Evolutionary conservation across 768 basidiomycete genomes (phyloP), one percentile per base, ranked within the genome.

Genomic region (Hypholoma fasciculare): DNA sequence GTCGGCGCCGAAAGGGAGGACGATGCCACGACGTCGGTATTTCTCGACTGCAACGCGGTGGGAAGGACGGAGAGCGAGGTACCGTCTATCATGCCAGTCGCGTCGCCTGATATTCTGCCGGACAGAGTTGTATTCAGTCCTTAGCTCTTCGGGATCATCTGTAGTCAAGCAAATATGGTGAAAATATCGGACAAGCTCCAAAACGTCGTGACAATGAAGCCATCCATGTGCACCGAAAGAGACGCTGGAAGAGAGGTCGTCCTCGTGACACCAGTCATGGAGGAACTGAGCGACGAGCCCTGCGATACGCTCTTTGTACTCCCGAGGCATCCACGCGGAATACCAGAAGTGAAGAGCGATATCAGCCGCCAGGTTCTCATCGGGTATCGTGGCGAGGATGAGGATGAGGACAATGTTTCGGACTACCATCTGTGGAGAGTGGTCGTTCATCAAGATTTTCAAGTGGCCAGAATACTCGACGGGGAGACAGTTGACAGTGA

Each of bases 341-440:
- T 80, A 80, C 77, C 78, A 81, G 52, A 79, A 75, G 57, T 82
- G 81, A 19, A 81, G 69, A 5, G 78, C 80, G 3, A 73, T 63
- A 39, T 82, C 82, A 7, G 73, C 80, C 1, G 76, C 76, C 17
- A 72, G 19, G 6, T 11, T 65, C 56, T 54, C 52, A 52, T 79
- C 71, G 1, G 67, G 49, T 40, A 74, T 60, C 17, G 61, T 69
- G 2, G 74, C 73, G n/a, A 82, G 69, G 43, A 81, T 73, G 19
- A 75, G 61, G 19, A 82, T 73, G 12, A 82, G 56, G 0, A 75
- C 16, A 14, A 82, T 62, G 51, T 82, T 82, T 27, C 82, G 76
- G 17, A 68, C 64, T 13, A 70, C 68, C n/a, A 74, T 56, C 14
- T 27, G 26, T 0, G 69, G 63, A 14, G 67, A 59, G n/a, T 54